Conservation (phyloP, 179 eudicot genomes). For the Amaranthus tricolor region DNA sequence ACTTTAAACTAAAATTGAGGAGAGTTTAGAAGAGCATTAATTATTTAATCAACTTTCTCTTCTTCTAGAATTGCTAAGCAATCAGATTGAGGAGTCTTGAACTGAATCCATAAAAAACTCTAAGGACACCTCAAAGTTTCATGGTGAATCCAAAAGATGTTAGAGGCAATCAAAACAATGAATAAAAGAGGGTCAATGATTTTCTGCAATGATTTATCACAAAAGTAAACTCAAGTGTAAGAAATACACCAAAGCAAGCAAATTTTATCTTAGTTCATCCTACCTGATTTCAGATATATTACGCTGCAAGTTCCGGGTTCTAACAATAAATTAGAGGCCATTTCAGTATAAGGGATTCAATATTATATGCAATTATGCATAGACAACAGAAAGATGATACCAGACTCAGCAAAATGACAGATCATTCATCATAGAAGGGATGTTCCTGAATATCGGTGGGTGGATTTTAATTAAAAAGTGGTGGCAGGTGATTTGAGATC, state of each 20-base stretch:
- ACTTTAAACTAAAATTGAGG: not conserved
- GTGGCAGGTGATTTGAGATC: not conserved
- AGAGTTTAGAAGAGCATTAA: conserved; percentile 1
- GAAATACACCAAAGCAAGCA: not conserved
- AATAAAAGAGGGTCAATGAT: not conserved
- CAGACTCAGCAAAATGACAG: not conserved
- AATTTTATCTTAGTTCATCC: not conserved
- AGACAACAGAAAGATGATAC: not conserved
- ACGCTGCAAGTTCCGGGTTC: not conserved
- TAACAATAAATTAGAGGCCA: not conserved
- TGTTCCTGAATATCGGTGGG: conserved; percentile 13
- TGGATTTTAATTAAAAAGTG: conserved; percentile 8
- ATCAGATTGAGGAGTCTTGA: not conserved
- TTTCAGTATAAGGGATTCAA: not conserved
- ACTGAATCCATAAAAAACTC: not conserved
- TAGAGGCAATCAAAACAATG: conserved; percentile 1
- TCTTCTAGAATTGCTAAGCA: conserved; percentile 6
- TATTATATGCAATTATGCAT: too few species aligned
- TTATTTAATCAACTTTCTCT: not conserved
- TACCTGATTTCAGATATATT: not conserved
- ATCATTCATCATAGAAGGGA: not conserved
- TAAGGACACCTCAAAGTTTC: not conserved
- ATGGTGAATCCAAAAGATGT: not conserved
- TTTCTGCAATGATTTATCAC: not conserved
- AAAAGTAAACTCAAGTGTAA: not conserved